Percentiles rank a stretch among this genome's conserved stretches.
Evolutionary conservation across 2,329 filamentous ascomycete species (phyloP).

Genomic region (Cyphellophora europaea): DNA sequence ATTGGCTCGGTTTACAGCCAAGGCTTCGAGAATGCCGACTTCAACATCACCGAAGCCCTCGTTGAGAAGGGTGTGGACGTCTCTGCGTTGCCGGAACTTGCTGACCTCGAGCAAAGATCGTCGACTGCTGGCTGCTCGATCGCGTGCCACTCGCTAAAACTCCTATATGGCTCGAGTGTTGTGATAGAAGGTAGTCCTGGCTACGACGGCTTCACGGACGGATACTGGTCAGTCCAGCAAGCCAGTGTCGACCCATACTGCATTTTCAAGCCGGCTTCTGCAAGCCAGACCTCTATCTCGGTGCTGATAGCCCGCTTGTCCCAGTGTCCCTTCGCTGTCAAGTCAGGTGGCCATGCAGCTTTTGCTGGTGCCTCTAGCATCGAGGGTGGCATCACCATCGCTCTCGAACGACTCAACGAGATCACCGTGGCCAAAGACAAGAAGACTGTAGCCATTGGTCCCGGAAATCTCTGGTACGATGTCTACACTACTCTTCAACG

Average conservation of each 20-base stretch:
- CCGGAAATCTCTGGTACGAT: constrained; percentile 23
- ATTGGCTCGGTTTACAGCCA: constrained; percentile 1
- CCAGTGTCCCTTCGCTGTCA: constrained; percentile 38
- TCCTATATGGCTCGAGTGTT: constrained; percentile 11
- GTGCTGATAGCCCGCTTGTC: constrained; percentile 23
- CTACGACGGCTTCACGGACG: constrained; percentile 16
- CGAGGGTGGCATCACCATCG: constrained; percentile 29
- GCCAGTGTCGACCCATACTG: constrained; percentile 24
- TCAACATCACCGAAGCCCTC: constrained; percentile 11
- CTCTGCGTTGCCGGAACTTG: constrained; percentile 5
- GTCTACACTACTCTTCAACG: constrained; percentile 20
- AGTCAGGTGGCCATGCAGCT: constrained; percentile 49
- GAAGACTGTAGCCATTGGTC: constrained; percentile 19
- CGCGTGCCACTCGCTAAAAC: constrained; percentile 9
- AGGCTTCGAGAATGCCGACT: constrained; percentile 8
- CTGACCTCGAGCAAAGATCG: constrained; percentile 3
- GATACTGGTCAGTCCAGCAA: constrained; percentile 30
- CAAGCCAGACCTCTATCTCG: constrained; percentile 23
- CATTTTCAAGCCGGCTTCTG: constrained; percentile 23
- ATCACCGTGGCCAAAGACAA: constrained; percentile 20
- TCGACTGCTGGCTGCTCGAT: constrained; percentile 6
- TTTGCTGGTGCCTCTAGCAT: constrained; percentile 46
- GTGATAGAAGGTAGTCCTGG: constrained; percentile 5
- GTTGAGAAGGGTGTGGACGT: constrained; percentile 7
- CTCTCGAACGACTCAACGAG: constrained; percentile 22